These are phyloP conservation scores for Lactifluus subvellereus DNA, from an alignment of 768 basidiomycete species.

Conservation along the genomic window DNA sequence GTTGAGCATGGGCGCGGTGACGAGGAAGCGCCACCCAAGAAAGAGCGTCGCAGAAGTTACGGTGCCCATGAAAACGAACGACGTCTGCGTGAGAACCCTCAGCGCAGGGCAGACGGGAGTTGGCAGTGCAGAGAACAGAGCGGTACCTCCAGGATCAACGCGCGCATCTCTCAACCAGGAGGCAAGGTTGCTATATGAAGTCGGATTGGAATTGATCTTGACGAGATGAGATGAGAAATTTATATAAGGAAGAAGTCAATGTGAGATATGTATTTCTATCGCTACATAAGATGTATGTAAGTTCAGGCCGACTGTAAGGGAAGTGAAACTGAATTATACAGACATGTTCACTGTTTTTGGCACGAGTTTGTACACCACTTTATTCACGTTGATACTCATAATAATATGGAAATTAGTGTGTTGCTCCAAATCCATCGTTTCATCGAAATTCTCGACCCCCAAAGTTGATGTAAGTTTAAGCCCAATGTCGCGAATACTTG, in stretches of 20 bases:
- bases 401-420: too few relatives aligned
- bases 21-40: slow-evolving; percentile 18
- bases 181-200: slow-evolving; percentile 39
- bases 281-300: not conserved
- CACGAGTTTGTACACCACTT: not conserved
- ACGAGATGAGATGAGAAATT: not conserved
- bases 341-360: not conserved
- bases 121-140: slow-evolving; percentile 18
- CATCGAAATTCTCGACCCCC: not conserved
- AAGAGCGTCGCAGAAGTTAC: slow-evolving; percentile 19
- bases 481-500: not conserved
- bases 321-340: not conserved
- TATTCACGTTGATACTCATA: not conserved
- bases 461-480: not conserved
- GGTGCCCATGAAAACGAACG: slow-evolving; percentile 21
- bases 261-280: not conserved
- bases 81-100: slow-evolving; percentile 21
- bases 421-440: not conserved
- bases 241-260: not conserved
- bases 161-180: slow-evolving; percentile 54
- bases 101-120: slow-evolving; percentile 21
- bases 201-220: not conserved
- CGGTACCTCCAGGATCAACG: slow-evolving; percentile 30
- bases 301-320: not conserved
- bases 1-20: slow-evolving; percentile 15